phyloP scores from a whole-genome alignment of 2,329 filamentous ascomycete genomes.

The Zopfia rhizophila region DNA sequence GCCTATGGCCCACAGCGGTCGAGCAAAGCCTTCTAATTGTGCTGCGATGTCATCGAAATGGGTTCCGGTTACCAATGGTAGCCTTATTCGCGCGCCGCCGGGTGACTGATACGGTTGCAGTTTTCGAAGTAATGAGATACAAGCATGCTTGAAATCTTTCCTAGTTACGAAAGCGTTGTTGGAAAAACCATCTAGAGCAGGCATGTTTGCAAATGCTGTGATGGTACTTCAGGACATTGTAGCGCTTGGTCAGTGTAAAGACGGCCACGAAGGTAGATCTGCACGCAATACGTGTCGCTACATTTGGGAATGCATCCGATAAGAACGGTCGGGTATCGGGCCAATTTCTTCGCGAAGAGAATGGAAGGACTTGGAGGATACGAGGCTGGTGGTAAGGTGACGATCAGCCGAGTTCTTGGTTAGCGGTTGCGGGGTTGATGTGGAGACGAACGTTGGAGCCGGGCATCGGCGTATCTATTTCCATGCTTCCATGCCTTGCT shows the following conservation, averaged over 20 bases:
- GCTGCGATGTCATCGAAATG: slow-evolving; percentile 49
- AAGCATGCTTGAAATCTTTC: slow-evolving; percentile 37
- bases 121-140: slow-evolving; percentile 34
- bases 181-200: slow-evolving; percentile 40
- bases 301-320: slow-evolving; percentile 21
- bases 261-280: too few species aligned
- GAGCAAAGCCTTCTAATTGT: slow-evolving; percentile 47
- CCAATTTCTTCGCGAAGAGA: slow-evolving; percentile 4
- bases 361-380: not conserved
- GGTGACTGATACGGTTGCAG: slow-evolving; percentile 43
- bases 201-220: slow-evolving; percentile 30
- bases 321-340: slow-evolving; percentile 15
- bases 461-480: slow-evolving; percentile 35
- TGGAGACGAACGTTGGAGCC: slow-evolving; percentile 24
- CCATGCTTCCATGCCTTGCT: too few species aligned
- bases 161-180: slow-evolving; percentile 37
- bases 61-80: slow-evolving; percentile 44
- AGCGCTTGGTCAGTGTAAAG: too few species aligned
- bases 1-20: slow-evolving; percentile 46
- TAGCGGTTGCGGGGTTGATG: slow-evolving; percentile 34
- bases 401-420: slow-evolving; percentile 31
- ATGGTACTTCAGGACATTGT: too few species aligned
- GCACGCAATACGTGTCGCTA: too few species aligned
- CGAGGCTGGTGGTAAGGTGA: not conserved
- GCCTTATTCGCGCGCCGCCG: slow-evolving; percentile 42